Evolutionary conservation across 306 rosid species (phyloP).

Genomic region (Crotalaria pallida): DNA sequence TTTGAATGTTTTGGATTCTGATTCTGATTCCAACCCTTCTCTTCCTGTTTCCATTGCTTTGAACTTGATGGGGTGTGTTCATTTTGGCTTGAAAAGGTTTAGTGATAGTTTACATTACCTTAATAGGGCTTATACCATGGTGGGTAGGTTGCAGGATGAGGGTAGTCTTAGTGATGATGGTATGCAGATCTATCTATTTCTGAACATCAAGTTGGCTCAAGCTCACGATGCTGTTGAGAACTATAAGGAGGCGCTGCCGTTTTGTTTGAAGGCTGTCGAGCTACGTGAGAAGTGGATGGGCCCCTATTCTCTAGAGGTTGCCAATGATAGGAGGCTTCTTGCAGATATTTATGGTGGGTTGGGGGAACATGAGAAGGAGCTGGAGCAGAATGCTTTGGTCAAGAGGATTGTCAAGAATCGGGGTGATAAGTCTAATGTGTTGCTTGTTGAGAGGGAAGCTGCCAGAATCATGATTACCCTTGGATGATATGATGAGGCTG

Average conservation of each 20-base stretch:
- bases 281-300: constrained; percentile 60
- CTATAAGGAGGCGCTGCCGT: constrained; percentile 68
- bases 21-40: constrained; percentile 43
- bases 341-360: constrained; percentile 72
- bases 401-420: constrained; percentile 72
- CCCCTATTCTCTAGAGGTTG: constrained; percentile 74
- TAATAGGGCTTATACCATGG: constrained; percentile 62
- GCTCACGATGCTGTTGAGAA: constrained; percentile 66
- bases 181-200: constrained; percentile 69
- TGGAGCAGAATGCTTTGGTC: constrained; percentile 77
- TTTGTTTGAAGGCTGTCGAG: constrained; percentile 73
- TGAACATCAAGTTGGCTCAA: constrained; percentile 71
- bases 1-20: no score
- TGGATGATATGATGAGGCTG: constrained; percentile 73
- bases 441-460: constrained; percentile 75
- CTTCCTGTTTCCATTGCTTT: constrained; percentile 74
- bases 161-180: constrained; percentile 37
- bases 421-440: constrained; percentile 67
- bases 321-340: constrained; percentile 69
- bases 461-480: constrained; percentile 86
- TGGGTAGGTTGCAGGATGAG: constrained; percentile 59
- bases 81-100: constrained; percentile 61
- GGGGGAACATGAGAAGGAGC: constrained; percentile 81
- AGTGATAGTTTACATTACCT: constrained; percentile 78
- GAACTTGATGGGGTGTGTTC: constrained; percentile 66